A percentile compares a stretch with the other conserved stretches of the same genome.
Conservation (phyloP, 352 stramenopile species). For the Hyaloperonospora brassicae region DNA sequence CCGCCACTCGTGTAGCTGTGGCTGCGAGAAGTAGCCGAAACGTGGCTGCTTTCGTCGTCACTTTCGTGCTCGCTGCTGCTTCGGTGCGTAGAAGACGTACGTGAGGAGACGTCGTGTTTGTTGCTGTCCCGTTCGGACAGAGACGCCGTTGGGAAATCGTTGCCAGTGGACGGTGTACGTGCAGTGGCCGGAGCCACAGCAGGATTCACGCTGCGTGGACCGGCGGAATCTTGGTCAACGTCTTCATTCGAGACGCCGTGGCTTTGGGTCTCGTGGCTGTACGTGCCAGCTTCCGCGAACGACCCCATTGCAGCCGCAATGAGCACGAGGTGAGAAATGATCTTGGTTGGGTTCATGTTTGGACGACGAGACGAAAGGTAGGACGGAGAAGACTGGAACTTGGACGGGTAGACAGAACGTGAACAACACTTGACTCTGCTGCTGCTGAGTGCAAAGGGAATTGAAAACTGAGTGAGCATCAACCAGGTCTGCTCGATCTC, state of each 20-base stretch:
- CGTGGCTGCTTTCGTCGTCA: too few species aligned
- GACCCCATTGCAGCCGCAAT: conserved; percentile 17
- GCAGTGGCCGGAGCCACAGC: too few species aligned
- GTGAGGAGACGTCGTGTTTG: neutral
- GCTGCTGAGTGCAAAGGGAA: conserved; percentile 12
- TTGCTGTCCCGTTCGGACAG: too few species aligned
- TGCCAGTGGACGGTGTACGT: too few species aligned
- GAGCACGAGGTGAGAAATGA: conserved; percentile 24
- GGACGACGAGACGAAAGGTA: conserved; percentile 11
- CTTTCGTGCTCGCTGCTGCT: too few species aligned
- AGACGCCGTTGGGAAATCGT: too few species aligned
- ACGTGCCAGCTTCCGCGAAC: conserved; percentile 17
- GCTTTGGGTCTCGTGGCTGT: conserved; percentile 7
- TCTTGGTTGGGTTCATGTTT: conserved; percentile 32
- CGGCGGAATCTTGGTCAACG: neutral
- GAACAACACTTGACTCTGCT: conserved; percentile 7
- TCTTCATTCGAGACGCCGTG: conserved; percentile 1
- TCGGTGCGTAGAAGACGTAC: neutral
- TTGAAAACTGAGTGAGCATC: conserved; percentile 11
- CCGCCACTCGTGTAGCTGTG: too few species aligned
- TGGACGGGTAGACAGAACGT: conserved; percentile 8
- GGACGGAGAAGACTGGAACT: conserved; percentile 8
- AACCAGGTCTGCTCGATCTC: too few species aligned
- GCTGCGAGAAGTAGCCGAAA: too few species aligned
- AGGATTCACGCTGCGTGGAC: neutral